These are phyloP conservation scores for Hygrophorus pudorinus DNA, from an alignment of 768 basidiomycete species.

Conservation along the genomic window DNA sequence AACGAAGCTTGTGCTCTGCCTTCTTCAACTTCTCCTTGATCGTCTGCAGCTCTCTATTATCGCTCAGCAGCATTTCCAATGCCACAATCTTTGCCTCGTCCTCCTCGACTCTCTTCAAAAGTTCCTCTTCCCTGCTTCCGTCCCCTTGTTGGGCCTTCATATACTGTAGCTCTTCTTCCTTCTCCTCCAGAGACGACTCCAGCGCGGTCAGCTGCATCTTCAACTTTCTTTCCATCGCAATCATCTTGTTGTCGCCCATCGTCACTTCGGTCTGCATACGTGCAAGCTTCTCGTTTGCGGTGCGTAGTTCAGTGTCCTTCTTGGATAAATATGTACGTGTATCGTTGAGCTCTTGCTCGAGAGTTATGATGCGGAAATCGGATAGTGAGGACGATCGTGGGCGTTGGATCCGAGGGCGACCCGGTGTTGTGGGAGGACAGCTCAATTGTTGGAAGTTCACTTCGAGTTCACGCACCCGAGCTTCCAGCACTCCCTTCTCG, in stretches of 20 bases:
- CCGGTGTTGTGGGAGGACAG: constrained; percentile 16
- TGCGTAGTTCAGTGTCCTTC: constrained; percentile 34
- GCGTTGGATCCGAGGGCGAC: constrained; percentile 26
- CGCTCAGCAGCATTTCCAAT: constrained; percentile 39
- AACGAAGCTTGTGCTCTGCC: constrained; percentile 29
- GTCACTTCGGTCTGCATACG: constrained; percentile 39
- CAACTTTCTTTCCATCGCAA: constrained; percentile 39
- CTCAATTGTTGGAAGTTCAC: constrained; percentile 26
- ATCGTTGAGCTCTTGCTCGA: constrained; percentile 51
- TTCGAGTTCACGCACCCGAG: constrained; percentile 51
- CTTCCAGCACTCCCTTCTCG: constrained; percentile 49
- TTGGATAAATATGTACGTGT: constrained; percentile 30
- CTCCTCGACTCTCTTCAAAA: constrained; percentile 60
- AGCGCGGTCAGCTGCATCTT: constrained; percentile 36
- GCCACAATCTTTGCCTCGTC: constrained; percentile 58
- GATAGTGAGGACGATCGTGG: constrained; percentile 54
- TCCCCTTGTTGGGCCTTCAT: constrained; percentile 31
- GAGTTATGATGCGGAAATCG: constrained; percentile 33
- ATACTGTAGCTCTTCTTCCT: constrained; percentile 48
- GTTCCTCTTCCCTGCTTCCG: constrained; percentile 40
- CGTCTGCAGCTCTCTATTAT: constrained; percentile 26
- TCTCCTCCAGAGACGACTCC: constrained; percentile 36
- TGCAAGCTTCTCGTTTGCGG: constrained; percentile 36
- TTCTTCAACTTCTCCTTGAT: constrained; percentile 30
- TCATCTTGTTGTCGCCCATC: constrained; percentile 48